Conservation (phyloP, 139 green algal genomes). For the Chlorokybus atmophyticus region DNA sequence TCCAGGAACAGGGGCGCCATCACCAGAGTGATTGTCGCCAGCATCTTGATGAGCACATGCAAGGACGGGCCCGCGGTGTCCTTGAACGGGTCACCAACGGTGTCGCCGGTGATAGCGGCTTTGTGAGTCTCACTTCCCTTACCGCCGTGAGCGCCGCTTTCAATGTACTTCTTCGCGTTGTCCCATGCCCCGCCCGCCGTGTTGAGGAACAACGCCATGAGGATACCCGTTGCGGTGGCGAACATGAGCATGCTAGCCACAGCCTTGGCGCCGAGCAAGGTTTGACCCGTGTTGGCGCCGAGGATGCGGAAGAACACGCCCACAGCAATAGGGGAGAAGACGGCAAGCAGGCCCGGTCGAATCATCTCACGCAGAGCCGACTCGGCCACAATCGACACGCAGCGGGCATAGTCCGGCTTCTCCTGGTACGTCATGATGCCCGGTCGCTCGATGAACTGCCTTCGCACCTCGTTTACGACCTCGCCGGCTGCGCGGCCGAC, state of each 20-base stretch:
- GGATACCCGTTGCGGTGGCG: conserved; percentile 42
- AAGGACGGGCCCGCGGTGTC: conserved; percentile 51
- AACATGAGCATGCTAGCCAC: conserved; percentile 48
- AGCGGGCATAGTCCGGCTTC: conserved; percentile 45
- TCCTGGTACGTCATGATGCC: conserved; percentile 42
- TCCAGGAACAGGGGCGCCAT: conserved; percentile 36
- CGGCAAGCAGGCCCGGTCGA: conserved; percentile 38
- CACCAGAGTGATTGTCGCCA: conserved; percentile 50
- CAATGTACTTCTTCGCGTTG: conserved; percentile 60
- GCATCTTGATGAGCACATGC: conserved; percentile 60
- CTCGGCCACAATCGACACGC: conserved; percentile 42
- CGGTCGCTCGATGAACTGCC: conserved; percentile 40
- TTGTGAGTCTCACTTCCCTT: conserved; percentile 51
- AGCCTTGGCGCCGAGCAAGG: conserved; percentile 32
- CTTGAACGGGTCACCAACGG: conserved; percentile 10
- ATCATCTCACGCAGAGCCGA: conserved; percentile 50
- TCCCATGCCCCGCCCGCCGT: conserved; percentile 52
- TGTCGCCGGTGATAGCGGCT: conserved; percentile 52
- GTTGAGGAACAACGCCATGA: conserved; percentile 40
- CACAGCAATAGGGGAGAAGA: conserved; percentile 32
- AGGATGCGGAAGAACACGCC: conserved; percentile 32
- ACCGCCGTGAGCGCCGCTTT: conserved; percentile 39
- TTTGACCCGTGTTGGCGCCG: conserved; percentile 35
- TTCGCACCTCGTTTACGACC: conserved; percentile 41
- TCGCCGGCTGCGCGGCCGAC: conserved; percentile 36